Percentiles rank a stretch among this genome's conserved stretches.
Conservation (phyloP, 371 early-diverging fungal species). For the Mortierella polycephala region DNA sequence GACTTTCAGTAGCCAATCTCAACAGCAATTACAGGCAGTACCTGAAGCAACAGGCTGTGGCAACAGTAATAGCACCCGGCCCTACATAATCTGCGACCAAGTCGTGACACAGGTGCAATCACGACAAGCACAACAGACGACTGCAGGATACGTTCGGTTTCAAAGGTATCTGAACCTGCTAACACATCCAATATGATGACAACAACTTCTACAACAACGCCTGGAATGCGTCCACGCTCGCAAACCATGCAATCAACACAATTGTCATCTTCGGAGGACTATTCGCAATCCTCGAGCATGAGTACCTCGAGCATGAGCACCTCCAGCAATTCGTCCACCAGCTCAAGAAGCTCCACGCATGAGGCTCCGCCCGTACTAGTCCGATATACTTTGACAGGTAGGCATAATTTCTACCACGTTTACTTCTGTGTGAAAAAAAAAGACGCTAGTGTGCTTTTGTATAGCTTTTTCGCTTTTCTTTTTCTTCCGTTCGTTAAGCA, state of each 20-base stretch:
- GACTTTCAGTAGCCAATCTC: conserved; percentile 22
- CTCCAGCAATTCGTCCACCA: conserved; percentile 12
- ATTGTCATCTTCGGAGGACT: conserved; percentile 19
- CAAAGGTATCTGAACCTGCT: not conserved
- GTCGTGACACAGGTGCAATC: too few relatives aligned
- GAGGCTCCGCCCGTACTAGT: conserved; percentile 5
- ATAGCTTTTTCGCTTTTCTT: not conserved
- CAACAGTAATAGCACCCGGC: conserved; percentile 6
- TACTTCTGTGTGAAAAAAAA: not conserved
- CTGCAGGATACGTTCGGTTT: conserved; percentile 1
- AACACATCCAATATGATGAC: too few relatives aligned
- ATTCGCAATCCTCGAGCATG: conserved; percentile 14
- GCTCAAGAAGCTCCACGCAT: conserved; percentile 23
- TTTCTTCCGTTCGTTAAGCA: not conserved
- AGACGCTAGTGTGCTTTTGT: not conserved
- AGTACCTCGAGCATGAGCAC: conserved; percentile 5
- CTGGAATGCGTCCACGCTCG: conserved; percentile 9
- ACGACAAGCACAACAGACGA: too few relatives aligned
- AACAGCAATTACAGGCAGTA: conserved; percentile 32
- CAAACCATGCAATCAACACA: conserved; percentile 10
- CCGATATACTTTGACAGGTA: conserved; percentile 29
- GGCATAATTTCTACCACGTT: too few relatives aligned
- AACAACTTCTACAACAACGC: too few relatives aligned
- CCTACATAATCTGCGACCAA: not conserved
- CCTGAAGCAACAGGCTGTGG: conserved; percentile 19